A percentile compares a stretch with the other conserved stretches of the same genome.
Evolutionary conservation across 129 eudicot genomes (phyloP).

Genomic region (Artemisia argyi): DNA sequence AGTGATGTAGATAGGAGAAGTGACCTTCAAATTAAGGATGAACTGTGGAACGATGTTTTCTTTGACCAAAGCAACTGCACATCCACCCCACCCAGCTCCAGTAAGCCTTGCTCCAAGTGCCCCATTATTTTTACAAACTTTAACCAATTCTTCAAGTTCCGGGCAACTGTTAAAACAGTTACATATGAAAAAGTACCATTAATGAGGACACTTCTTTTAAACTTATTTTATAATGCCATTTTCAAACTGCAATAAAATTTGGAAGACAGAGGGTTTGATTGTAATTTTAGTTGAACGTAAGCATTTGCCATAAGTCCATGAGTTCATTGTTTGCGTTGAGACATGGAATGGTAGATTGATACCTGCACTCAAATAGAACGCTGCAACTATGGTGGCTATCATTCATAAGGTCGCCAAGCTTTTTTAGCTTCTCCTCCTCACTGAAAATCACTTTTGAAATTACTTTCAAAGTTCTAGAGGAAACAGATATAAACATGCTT

Average conservation of each 20-base stretch:
- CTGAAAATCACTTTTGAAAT: slow-evolving; percentile 39
- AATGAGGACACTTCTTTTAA: background rate
- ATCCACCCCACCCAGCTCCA: slow-evolving; percentile 99
- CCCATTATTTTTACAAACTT: slow-evolving; percentile 61
- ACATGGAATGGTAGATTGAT: slow-evolving; percentile 7
- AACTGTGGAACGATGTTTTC: slow-evolving; percentile 78
- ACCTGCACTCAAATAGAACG: slow-evolving; percentile 94
- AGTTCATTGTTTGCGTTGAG: no score
- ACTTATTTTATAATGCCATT: no score
- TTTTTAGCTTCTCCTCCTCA: slow-evolving; percentile 79
- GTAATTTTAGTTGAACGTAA: no score
- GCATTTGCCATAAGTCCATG: no score
- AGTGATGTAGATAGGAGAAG: background rate
- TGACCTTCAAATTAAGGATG: slow-evolving; percentile 84
- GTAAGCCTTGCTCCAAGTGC: slow-evolving; percentile 98
- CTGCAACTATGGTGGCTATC: slow-evolving; percentile 98
- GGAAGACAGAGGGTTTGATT: no score
- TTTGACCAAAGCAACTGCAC: slow-evolving; percentile 89
- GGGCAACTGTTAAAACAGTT: slow-evolving; percentile 60
- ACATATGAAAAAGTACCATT: background rate
- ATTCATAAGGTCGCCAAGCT: slow-evolving; percentile 92
- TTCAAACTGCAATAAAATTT: no score
- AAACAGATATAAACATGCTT: background rate
- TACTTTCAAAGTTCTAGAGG: background rate
- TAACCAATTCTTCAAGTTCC: slow-evolving; percentile 91